Percentiles rank a stretch among this genome's conserved stretches.
Conservation (phyloP, 1,284 basidiomycete species). For the Sutorius eximius region DNA sequence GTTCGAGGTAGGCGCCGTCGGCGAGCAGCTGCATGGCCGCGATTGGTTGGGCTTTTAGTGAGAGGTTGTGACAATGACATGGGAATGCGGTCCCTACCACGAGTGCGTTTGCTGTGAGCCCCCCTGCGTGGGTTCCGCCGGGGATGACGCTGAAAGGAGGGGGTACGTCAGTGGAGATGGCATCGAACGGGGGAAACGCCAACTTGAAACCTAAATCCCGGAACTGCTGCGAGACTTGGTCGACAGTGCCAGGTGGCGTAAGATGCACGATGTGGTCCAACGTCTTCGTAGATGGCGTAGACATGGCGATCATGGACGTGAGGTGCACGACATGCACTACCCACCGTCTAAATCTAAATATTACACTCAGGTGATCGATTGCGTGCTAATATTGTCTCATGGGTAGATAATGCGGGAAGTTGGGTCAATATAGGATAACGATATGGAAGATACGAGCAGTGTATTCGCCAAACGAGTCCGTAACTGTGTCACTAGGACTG, state of each 20-base stretch:
- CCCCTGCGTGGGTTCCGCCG: conserved; percentile 63
- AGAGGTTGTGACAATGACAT: background rate
- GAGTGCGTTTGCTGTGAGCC: conserved; percentile 62
- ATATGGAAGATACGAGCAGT: background rate
- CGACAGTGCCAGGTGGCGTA: conserved; percentile 57
- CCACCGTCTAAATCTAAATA: background rate
- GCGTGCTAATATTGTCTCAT: background rate
- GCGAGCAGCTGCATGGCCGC: conserved; percentile 45
- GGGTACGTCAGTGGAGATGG: background rate
- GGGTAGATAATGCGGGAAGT: background rate
- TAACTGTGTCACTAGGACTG: background rate
- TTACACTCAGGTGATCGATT: background rate
- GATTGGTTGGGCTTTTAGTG: background rate
- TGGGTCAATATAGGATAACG: background rate
- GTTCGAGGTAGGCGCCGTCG: conserved; percentile 66
- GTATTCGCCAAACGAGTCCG: background rate
- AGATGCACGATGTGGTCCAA: conserved; percentile 71
- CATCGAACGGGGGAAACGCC: conserved; percentile 12
- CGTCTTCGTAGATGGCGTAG: conserved; percentile 43
- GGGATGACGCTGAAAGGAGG: conserved; percentile 48
- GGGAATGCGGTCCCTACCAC: conserved; percentile 43
- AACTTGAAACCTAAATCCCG: conserved; percentile 66
- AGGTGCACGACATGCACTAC: background rate
- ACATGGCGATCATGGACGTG: conserved; percentile 8
- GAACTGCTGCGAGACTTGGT: conserved; percentile 52